phyloP scores from a whole-genome alignment of 345 rosid genomes.

The Firmiana major region DNA sequence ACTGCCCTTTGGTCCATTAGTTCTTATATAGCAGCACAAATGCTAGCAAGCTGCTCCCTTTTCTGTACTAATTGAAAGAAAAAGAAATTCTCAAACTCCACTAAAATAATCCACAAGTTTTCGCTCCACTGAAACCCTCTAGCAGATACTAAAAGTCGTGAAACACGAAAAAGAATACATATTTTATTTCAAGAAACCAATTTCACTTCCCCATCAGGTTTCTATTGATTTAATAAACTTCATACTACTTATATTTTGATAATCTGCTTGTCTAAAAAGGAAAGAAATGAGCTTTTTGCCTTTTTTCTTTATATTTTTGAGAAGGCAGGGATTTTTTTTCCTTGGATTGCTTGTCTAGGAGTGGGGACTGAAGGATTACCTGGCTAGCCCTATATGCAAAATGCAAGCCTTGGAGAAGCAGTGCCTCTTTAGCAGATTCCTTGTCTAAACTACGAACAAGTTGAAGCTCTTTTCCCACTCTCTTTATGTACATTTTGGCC shows the following conservation, averaged over 20 bases:
- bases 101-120: not conserved
- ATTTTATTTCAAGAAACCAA: not conserved
- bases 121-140: not conserved
- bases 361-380: conserved; percentile 34
- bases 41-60: not conserved
- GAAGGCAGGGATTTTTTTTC: not conserved
- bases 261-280: not conserved
- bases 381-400: conserved; percentile 80
- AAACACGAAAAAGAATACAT: not conserved
- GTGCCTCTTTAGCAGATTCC: conserved; percentile 65
- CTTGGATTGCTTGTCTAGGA: not conserved
- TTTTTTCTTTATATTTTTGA: not conserved
- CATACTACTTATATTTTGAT: not conserved
- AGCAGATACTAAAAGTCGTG: not conserved
- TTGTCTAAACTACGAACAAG: conserved; percentile 46
- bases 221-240: not conserved
- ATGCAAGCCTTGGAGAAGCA: conserved; percentile 77
- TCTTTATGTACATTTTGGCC: conserved; percentile 69
- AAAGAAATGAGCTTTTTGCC: not conserved
- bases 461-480: conserved; percentile 74
- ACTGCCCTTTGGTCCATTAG: not conserved
- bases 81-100: not conserved
- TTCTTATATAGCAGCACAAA: not conserved
- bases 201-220: not conserved
- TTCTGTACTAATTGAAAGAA: not conserved